A percentile compares a stretch with the other conserved stretches of the same genome.
Conservation (phyloP, 2,329 filamentous ascomycete species). For the Dryadomyces quercivorus region DNA sequence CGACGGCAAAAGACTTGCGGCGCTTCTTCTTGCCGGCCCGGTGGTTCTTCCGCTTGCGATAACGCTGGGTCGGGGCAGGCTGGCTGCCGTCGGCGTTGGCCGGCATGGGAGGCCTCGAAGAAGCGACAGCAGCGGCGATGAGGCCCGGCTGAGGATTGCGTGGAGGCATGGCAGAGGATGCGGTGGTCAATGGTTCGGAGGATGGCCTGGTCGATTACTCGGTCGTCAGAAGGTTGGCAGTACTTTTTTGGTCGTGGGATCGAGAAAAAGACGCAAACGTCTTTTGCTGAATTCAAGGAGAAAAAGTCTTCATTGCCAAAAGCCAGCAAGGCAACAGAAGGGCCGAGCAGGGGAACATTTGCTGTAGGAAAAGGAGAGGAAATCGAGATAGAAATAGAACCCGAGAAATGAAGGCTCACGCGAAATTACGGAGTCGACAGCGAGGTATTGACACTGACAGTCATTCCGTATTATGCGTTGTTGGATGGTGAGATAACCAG, state of each 20-base stretch:
- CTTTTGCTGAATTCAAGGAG: background rate
- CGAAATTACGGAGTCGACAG: too few species aligned
- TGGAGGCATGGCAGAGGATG: too few species aligned
- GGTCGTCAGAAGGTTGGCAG: background rate
- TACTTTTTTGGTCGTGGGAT: background rate
- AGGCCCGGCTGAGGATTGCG: background rate
- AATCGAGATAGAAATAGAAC: background rate
- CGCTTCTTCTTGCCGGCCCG: conserved; percentile 69
- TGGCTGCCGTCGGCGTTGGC: background rate
- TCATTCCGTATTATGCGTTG: too few species aligned
- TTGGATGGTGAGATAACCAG: too few species aligned
- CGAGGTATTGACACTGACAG: too few species aligned
- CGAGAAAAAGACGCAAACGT: background rate
- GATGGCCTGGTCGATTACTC: background rate
- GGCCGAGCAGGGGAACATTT: background rate
- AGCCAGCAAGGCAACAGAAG: background rate
- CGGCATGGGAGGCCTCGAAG: background rate
- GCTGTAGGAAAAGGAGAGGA: background rate
- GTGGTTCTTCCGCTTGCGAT: conserved; percentile 57
- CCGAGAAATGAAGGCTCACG: too few species aligned
- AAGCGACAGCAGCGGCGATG: background rate
- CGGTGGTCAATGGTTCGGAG: background rate
- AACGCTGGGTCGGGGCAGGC: background rate
- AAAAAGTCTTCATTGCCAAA: background rate
- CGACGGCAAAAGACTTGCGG: conserved; percentile 66